Evolutionary conservation across 495 filamentous ascomycete species (phyloP).

Genomic region (Peziza echinospora): DNA sequence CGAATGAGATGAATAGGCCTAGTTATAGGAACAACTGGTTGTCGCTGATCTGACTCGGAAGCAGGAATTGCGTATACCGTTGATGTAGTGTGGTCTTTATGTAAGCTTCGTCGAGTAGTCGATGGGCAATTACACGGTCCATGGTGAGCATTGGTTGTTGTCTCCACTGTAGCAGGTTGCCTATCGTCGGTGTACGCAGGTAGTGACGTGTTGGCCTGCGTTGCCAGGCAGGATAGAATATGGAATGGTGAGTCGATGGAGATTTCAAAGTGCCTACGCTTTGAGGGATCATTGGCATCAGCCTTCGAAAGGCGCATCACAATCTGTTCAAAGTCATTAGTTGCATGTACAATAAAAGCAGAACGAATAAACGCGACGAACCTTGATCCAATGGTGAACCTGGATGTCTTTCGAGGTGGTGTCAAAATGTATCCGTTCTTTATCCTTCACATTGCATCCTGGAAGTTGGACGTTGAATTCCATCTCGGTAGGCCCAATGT

Average conservation of each 20-base stretch:
- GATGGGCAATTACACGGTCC: constrained; percentile 19
- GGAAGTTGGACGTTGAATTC: constrained; percentile 92
- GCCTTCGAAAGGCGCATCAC: constrained; percentile 85
- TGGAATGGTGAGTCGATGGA: constrained; percentile 97
- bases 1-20: constrained; percentile 79
- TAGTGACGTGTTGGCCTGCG: constrained; percentile 70
- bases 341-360: background rate
- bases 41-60: constrained; percentile 20
- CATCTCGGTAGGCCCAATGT: constrained; percentile 80
- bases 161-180: constrained; percentile 40
- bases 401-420: constrained; percentile 93
- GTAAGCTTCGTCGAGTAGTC: constrained; percentile 1
- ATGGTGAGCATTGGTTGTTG: constrained; percentile 48
- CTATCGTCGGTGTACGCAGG: constrained; percentile 46
- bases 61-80: constrained; percentile 1
- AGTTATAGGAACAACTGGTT: constrained; percentile 8
- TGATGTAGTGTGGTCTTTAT: constrained; percentile 15
- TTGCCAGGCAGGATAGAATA: constrained; percentile 82
- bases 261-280: constrained; percentile 89
- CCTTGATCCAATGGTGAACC: constrained; percentile 98
- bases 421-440: constrained; percentile 72
- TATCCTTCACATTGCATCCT: constrained; percentile 73
- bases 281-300: constrained; percentile 57
- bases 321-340: no score
- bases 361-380: constrained; percentile 27